These are phyloP conservation scores for Pestalotiopsis sp. DNA, from an alignment of 2,329 filamentous ascomycete species.

Conservation along the genomic window DNA sequence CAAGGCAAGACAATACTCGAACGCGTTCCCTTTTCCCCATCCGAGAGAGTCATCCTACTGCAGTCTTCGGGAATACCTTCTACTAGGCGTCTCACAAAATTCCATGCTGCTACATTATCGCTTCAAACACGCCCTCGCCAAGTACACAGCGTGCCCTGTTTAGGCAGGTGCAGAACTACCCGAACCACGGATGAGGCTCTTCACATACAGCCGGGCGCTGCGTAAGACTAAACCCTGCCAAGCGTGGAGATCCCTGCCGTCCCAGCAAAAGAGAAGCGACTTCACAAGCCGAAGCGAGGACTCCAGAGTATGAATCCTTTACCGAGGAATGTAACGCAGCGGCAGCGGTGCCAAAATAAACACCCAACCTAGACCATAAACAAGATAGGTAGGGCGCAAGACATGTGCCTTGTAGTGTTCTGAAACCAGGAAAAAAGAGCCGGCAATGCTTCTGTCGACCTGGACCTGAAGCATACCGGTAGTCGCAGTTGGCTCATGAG, in stretches of 20 bases:
- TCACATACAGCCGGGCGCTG: background rate
- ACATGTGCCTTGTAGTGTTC: too few species aligned
- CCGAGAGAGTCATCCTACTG: too few species aligned
- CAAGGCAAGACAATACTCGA: too few species aligned
- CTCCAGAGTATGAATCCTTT: background rate
- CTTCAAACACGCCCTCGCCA: background rate
- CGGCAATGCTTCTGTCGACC: too few species aligned
- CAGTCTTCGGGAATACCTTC: too few species aligned
- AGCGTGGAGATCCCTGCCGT: background rate
- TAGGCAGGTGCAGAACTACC: background rate
- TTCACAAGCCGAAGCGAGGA: constrained; percentile 1
- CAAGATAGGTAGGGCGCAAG: background rate
- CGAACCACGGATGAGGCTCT: background rate
- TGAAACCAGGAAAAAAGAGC: too few species aligned
- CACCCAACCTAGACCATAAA: too few species aligned
- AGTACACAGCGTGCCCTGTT: background rate
- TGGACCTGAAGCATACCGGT: too few species aligned
- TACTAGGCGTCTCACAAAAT: background rate
- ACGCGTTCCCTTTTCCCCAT: too few species aligned
- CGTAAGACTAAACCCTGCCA: background rate
- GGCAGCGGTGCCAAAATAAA: background rate
- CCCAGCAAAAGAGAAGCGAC: background rate
- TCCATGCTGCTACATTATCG: background rate
- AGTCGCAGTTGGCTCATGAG: too few species aligned
- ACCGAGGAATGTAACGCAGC: background rate